phyloP scores from a whole-genome alignment of 2,329 filamentous ascomycete species.

The Trichoderma aggressivum region DNA sequence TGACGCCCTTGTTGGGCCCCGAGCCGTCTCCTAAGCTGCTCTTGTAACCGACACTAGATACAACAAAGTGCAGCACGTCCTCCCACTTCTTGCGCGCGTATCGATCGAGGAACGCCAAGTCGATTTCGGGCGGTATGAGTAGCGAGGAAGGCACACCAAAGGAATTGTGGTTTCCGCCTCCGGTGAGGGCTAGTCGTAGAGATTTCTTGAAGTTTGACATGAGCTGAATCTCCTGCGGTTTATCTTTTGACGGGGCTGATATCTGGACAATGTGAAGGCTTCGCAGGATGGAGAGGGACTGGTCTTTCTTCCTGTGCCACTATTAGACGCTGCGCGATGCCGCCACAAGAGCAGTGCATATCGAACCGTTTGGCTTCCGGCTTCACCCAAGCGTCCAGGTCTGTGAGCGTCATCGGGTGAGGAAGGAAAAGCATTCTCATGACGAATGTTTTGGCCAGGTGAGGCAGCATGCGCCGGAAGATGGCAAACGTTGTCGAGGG shows the following conservation, averaged over 20 bases:
- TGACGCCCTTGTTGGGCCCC: constrained; percentile 71
- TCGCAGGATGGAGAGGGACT: constrained; percentile 73
- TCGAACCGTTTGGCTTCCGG: constrained; percentile 49
- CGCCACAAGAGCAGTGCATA: background rate
- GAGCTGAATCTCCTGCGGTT: constrained; percentile 69
- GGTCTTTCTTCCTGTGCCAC: constrained; percentile 66
- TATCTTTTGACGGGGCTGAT: constrained; percentile 56
- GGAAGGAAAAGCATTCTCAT: constrained; percentile 94
- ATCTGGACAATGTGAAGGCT: constrained; percentile 82
- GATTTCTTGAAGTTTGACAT: constrained; percentile 82
- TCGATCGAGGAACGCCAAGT: constrained; percentile 71
- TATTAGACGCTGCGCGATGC: background rate
- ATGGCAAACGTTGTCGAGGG: constrained; percentile 93
- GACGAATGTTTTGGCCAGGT: constrained; percentile 93
- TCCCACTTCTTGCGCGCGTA: constrained; percentile 93
- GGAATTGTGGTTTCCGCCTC: constrained; percentile 78
- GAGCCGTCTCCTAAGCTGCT: constrained; percentile 44
- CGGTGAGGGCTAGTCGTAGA: constrained; percentile 81
- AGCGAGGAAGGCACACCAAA: constrained; percentile 82
- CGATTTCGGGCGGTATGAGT: constrained; percentile 59
- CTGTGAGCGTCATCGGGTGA: constrained; percentile 69
- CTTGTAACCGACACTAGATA: constrained; percentile 65
- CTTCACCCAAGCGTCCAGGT: constrained; percentile 84
- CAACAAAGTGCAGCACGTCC: constrained; percentile 91
- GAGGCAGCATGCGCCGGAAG: constrained; percentile 94